phyloP scores from a whole-genome alignment of 257 asterid species.

The Solanum commersonii region DNA sequence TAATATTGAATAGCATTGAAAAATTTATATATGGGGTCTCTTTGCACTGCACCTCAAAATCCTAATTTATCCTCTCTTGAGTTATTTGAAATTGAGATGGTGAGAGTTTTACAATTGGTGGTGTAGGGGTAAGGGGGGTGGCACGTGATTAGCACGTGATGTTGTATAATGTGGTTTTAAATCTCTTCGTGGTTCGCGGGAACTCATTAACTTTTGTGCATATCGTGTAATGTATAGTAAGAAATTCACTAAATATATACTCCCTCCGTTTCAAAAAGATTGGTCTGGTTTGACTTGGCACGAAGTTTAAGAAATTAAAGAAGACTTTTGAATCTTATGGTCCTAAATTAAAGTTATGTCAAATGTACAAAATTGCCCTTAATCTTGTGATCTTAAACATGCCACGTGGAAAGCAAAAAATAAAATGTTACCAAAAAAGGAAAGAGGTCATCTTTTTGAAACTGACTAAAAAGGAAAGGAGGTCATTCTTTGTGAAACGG shows the following conservation, averaged over 20 bases:
- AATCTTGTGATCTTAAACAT: no score
- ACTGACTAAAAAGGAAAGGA: no score
- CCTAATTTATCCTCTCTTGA: not conserved
- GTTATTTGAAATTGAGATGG: not conserved
- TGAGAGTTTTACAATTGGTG: not conserved
- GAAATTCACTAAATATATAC: not conserved
- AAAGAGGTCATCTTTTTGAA: no score
- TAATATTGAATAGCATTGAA: conserved; percentile 1
- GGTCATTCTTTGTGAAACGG: no score
- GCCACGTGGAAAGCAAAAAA: no score
- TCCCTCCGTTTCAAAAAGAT: no score
- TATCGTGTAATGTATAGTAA: not conserved
- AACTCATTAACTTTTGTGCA: not conserved
- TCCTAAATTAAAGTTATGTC: no score
- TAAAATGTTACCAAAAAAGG: no score
- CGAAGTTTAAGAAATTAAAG: no score
- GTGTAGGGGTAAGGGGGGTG: not conserved
- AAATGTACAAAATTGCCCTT: no score
- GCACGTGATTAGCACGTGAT: not conserved
- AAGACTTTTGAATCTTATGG: no score
- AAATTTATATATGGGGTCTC: not conserved
- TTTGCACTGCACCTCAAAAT: not conserved
- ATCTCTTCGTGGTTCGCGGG: not conserved
- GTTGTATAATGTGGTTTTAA: not conserved
- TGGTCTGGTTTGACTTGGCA: no score